Evolutionary conservation across 1,284 basidiomycete genomes (phyloP), one percentile per base, ranked within the genome.

Genomic region (Leccinum ponderosum): DNA sequence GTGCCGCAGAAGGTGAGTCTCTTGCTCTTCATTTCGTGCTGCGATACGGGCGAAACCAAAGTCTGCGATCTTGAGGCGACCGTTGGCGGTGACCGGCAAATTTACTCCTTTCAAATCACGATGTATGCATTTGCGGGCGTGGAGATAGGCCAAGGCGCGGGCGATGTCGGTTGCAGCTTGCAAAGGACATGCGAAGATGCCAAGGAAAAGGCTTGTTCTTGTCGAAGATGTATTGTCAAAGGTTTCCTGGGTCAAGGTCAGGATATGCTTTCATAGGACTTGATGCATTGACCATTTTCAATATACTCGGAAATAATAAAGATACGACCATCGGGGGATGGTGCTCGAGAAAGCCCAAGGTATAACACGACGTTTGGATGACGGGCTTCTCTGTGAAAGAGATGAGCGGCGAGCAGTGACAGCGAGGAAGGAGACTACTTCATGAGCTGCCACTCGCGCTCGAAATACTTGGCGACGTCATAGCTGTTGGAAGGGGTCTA

Each of bases 91-190:
- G 42, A 98, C 89, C 37, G 98, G 86, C n/a, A 98, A 82, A 71
- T 99, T 99, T 77, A 98, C 96, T 47, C 95, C 95, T 76, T 99
- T 99, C 66, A 98, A 83, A 76, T 99, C 97, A 42, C 88, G 87
- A 69, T 90, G 89, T 61, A 91, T 90, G 74, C 90, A 90, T 72
- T 94, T 93, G 44, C 97, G 85, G 6, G 96, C 95, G 70, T 98
- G 97, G 5, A 99, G 87, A 74, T 98, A 99, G 3, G 96, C 95
- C n/a, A 98, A 83, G 0, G 96, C 95, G 12, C 96, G 87, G 4
- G 95, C 84, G 51, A 97, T 93, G 74, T 99, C 97, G 8, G 90
- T 96, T 27, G 96, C 94, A 76, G 8, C 90, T 96, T 27, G 96
- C 94, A 76, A 98, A 98, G 20, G 93, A 95, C 51, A 99, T 79